Base-by-base conservation (phyloP, 83 land plant species). In the Diphasiastrum complanatum region DNA sequence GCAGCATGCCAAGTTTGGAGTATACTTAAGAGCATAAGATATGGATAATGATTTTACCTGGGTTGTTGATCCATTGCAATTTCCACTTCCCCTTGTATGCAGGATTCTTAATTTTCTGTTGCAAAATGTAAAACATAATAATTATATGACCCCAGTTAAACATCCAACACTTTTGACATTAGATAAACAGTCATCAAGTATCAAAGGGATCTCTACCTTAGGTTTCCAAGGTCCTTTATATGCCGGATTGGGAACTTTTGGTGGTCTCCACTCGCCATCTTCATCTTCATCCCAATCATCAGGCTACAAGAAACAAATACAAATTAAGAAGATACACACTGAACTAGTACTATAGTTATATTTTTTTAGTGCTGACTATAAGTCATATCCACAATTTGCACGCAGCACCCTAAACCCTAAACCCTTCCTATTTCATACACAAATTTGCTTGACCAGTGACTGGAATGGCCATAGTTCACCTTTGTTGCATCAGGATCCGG, bases 71-170 rank as follows among this genome's bases (percentile, higher is more conserved):
- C 85, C 82, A 89, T 18, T 83, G 91, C 61, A 45, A 73, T 65
- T 70, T 85, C 96, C 96, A 89, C 54, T 83, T 89, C 18, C 96
- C 96, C 59, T 89, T 83, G 63, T 85, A 85, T 37, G 74, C 81
- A 26, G 96, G 96, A 67, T 89, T 89, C 78, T 89, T 89, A 59
- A 89, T 77, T 72, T 72, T 89, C 96, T 89, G 96, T 5, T 47
- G 6, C 12, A 22, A 14, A 64, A 54, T 20, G 35, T 1, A 65
- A 22, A 25, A 48, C 45, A 57, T 35, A 45, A 66, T 24, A 23
- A 25, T 60, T 60, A 3, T 19, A 30, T 12, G 20, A 35, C 33
- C 33, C 11, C 24, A n/a, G 20, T 4, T 10, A 63, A 63, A 23
- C 27, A 20, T 30, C 16, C 11, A 10, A 10, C 19, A 50, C 19